Evolutionary conservation across 1,284 basidiomycete species (phyloP).

Genomic region (Austroboletus novae-zelandiae): DNA sequence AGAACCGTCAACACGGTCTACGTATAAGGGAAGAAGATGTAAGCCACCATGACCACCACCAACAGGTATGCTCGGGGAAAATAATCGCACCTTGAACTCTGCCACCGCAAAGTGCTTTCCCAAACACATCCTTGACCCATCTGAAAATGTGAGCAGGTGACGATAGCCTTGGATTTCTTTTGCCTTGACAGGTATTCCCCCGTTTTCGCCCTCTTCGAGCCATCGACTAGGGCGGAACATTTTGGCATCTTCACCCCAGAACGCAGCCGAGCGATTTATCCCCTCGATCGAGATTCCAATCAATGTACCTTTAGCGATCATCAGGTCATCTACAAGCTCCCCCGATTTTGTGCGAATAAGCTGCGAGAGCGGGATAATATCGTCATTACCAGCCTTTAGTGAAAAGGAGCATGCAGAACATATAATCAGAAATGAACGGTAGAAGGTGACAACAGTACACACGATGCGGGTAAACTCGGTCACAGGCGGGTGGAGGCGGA

Average conservation of each 20-base stretch:
- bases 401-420: no score
- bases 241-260: slow-evolving; percentile 45
- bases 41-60: neutral
- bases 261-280: slow-evolving; percentile 46
- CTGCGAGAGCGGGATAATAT: slow-evolving; percentile 46
- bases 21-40: no score
- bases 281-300: slow-evolving; percentile 40
- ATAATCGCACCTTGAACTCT: slow-evolving; percentile 45
- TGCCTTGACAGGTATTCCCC: slow-evolving; percentile 22
- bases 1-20: slow-evolving; percentile 21
- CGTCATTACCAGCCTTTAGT: slow-evolving; percentile 45
- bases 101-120: slow-evolving; percentile 41
- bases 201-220: slow-evolving; percentile 22
- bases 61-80: neutral
- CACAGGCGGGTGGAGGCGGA: neutral
- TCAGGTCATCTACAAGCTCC: slow-evolving; percentile 35
- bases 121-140: slow-evolving; percentile 42
- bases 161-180: slow-evolving; percentile 40
- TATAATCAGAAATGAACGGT: slow-evolving; percentile 8
- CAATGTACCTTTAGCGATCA: slow-evolving; percentile 43
- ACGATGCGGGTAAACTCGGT: neutral
- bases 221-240: slow-evolving; percentile 39
- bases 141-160: slow-evolving; percentile 40
- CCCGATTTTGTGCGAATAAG: slow-evolving; percentile 31
- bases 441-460: slow-evolving; percentile 13